Conservation (phyloP, 805 yeast species). For the Ogataea pini region DNA sequence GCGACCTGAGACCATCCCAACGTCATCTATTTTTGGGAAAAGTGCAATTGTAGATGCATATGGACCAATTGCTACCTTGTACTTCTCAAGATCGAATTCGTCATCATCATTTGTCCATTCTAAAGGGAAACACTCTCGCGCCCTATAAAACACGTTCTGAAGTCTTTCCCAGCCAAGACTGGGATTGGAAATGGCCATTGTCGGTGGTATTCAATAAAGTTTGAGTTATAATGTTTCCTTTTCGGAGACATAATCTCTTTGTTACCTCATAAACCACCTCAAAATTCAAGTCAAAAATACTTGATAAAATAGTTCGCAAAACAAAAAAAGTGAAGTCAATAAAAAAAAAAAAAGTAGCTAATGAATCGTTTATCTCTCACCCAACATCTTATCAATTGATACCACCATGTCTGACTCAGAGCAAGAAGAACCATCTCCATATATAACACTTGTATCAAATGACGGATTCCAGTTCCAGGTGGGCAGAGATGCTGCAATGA, state of each 20-base stretch:
- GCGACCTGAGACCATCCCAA: background rate
- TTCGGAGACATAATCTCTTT: background rate
- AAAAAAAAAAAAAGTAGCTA: background rate
- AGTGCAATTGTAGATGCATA: slow-evolving; percentile 58
- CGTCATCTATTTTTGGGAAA: slow-evolving; percentile 33
- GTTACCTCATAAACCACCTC: background rate
- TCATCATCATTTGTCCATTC: slow-evolving; percentile 46
- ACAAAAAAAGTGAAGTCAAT: background rate
- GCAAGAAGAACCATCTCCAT: slow-evolving; percentile 29
- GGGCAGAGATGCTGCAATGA: slow-evolving; percentile 71
- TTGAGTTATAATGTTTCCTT: background rate
- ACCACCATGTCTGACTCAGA: slow-evolving; percentile 25
- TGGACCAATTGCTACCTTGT: slow-evolving; percentile 50
- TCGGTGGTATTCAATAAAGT: background rate
- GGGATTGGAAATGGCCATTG: slow-evolving; percentile 26
- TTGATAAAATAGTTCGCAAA: background rate
- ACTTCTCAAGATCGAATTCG: slow-evolving; percentile 36
- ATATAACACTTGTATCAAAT: slow-evolving; percentile 68
- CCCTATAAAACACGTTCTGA: slow-evolving; percentile 66
- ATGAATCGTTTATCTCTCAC: background rate
- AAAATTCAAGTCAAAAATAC: background rate
- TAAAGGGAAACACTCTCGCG: slow-evolving; percentile 55
- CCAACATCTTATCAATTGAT: background rate
- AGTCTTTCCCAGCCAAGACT: slow-evolving; percentile 72
- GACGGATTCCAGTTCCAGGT: slow-evolving; percentile 68